Base-by-base conservation (phyloP, 129 eudicot species). In the Escallonia herrerae region DNA sequence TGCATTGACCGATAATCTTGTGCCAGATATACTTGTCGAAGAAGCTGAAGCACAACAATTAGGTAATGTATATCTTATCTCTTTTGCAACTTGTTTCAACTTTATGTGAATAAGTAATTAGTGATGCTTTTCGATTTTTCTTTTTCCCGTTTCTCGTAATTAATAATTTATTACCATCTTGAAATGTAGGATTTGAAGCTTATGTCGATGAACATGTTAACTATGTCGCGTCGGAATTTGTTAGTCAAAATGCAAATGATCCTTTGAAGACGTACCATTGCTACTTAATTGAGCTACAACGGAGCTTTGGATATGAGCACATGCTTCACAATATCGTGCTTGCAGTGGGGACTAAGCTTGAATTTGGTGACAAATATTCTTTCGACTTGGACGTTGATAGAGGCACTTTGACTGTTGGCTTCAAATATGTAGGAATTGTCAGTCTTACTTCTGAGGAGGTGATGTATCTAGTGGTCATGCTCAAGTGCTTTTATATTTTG, bases 1-100 rank as follows among this genome's bases (percentile, higher is more conserved):
- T 69, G 91, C 95, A 13, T 65, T 94, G 62, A 83, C 95, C 3
- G 96, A 94, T 71, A 53, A 79, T 65, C 93, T 94, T 65, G 93
- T 94, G 22, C 99, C 99, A 0, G 95, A 84, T 82, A 82, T 82
- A 43, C 74, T 79, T 44, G 80, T 74, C 76, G 84, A 82, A 76
- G 88, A 84, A 59, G 69, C 64, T 9, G 72, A 68, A 13, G 74
- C 75, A 8, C 72, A 69, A 14, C 78, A 81, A 75, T 41, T 41
- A 5, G 91, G 98, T 88, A 88, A 41, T 44, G 41, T 67, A 62
- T 60, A 7, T 15, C 58, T 15, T n/a, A 58, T 58, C 11, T n/a
- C 49, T 42, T 7, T 9, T 44, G 8, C 39, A 44, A 3, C 14
- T 63, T 22, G 1, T 33, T 13, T 6, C 3, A 40, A 41, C 10